Evolutionary conservation across 805 yeast species (phyloP).

Genomic region (Sugiyamaella chiloensis): DNA sequence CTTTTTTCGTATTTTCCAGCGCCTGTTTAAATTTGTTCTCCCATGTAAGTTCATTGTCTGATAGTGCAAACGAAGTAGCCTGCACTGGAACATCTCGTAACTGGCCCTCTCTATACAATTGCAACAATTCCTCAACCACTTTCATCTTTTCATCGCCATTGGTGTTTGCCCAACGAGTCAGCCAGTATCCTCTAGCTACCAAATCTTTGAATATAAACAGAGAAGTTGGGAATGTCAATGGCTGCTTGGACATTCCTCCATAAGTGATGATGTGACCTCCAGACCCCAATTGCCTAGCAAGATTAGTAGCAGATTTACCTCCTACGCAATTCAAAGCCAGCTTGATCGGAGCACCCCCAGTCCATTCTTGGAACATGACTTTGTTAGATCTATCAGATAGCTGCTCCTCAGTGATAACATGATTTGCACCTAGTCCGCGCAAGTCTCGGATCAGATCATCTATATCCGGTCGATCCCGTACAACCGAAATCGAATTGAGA

Average conservation of each 20-base stretch:
- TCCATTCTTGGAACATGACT: constrained; percentile 46
- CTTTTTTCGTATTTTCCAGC: constrained; percentile 39
- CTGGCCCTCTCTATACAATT: constrained; percentile 57
- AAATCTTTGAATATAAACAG: constrained; percentile 86
- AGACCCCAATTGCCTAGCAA: constrained; percentile 70
- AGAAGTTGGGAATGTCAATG: constrained; percentile 87
- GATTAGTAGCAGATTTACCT: constrained; percentile 75
- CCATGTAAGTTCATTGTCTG: constrained; percentile 41
- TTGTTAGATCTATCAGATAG: constrained; percentile 66
- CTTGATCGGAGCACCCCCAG: constrained; percentile 54
- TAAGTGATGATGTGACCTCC: constrained; percentile 83
- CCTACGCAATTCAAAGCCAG: constrained; percentile 92
- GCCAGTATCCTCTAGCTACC: constrained; percentile 90
- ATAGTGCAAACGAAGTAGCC: constrained; percentile 36
- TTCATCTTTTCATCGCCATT: constrained; percentile 59
- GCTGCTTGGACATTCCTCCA: constrained; percentile 97
- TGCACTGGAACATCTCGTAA: constrained; percentile 49
- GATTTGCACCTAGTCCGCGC: constrained; percentile 70
- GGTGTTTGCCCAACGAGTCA: constrained; percentile 60
- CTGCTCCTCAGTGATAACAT: constrained; percentile 86
- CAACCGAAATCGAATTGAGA: constrained; percentile 77
- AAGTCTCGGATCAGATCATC: constrained; percentile 58
- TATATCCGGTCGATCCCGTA: constrained; percentile 79
- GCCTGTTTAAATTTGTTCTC: constrained; percentile 44
- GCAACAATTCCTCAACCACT: constrained; percentile 53